Base-by-base conservation (phyloP, 2,329 filamentous ascomycete genomes). In the Capronia coronata region DNA sequence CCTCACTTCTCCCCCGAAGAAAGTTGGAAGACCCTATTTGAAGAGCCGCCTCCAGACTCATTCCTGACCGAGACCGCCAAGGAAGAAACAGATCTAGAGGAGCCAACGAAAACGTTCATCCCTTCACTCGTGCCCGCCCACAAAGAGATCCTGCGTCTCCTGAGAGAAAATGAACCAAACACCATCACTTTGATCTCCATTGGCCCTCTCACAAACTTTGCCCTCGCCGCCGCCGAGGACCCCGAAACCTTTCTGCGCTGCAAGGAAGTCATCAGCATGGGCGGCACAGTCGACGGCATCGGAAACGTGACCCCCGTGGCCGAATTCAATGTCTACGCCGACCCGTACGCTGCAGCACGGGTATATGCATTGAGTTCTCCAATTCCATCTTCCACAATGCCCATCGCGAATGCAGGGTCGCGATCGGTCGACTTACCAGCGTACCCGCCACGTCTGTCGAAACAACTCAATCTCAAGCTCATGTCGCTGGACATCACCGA, bases 241-340 rank as follows among this genome's bases (percentile, higher is more conserved):
- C 84, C 90, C 0, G 87, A 91, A 67, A 84, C 89, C 0, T 96
- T 98, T 67, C 75, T 98, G 48, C 81, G 82, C 37, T 87, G 83
- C 42, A 94, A 94, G 67, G 89, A 97, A 68, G 78, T 98, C 2
- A 84, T 95, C 2, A 86, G 96, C 40, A 98, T 98, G 93, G 93
- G 91, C 51, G 93, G 93, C 52, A 83, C 87, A 19, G 78, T 98
- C 46, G 76, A 86, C 51, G 71, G 82, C 38, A 77, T 82, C 43
- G 93, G 93, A 59, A 98, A 98, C 67, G 82, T 83, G 58, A 83
- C 79, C 0, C 91, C 93, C 1, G 79, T 84, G 10, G 88, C 87
- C 55, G 93, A 98, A 67, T 98, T 98, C 78, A 98, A 98, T 73
- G 86, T 85, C 49, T 94, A 88, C 63, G 90, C 93, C 50, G 94